A percentile compares a stretch with the other conserved stretches of the same genome.
phyloP scores from a whole-genome alignment of 164 flowering plant species.

The Santalum album region DNA sequence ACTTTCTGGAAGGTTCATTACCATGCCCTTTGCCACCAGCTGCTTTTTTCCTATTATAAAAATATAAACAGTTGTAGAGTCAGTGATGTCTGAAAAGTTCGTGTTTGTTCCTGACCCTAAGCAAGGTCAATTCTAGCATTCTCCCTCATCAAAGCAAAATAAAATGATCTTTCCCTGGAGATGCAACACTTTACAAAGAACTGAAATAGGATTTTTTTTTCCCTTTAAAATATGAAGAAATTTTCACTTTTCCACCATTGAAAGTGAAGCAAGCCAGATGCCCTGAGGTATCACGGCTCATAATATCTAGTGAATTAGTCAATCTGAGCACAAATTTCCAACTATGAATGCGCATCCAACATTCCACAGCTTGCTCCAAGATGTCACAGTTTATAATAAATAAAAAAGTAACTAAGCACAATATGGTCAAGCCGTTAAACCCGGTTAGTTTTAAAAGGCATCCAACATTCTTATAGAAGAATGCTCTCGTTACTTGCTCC shows the following conservation, averaged over 20 bases:
- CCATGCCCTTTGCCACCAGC: slow-evolving; percentile 32
- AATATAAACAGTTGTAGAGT: background rate
- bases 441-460: too few relatives aligned
- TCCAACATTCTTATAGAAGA: too few relatives aligned
- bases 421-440: too few relatives aligned
- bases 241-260: background rate
- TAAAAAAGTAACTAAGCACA: background rate
- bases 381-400: too few relatives aligned
- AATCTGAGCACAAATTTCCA: too few relatives aligned
- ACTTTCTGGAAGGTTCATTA: slow-evolving; percentile 31
- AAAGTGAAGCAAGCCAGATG: too few relatives aligned
- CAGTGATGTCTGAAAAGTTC: background rate
- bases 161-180: background rate
- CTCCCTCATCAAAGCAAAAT: background rate
- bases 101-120: background rate
- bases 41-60: slow-evolving; percentile 41
- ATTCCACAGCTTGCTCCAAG: too few relatives aligned
- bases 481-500: too few relatives aligned
- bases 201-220: background rate
- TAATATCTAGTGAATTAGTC: too few relatives aligned
- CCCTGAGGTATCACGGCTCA: too few relatives aligned
- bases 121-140: background rate
- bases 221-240: background rate
- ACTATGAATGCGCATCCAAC: too few relatives aligned
- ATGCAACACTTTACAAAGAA: background rate